Base-by-base conservation (phyloP, 2,329 filamentous ascomycete species). In the Aphanoascus verrucosus region DNA sequence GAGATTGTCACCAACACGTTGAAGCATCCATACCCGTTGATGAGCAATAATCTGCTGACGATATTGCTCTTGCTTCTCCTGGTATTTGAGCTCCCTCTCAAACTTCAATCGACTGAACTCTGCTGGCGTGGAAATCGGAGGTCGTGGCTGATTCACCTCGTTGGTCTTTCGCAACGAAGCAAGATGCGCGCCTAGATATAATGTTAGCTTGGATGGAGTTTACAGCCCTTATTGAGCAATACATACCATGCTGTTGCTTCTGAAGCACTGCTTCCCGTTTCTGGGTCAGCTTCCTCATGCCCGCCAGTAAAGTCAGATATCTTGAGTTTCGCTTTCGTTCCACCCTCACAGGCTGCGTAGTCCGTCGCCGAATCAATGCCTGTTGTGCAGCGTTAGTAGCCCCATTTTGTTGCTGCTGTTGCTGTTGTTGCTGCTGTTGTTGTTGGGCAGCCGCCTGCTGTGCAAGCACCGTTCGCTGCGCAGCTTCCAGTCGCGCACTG, bases 221-320 rank as follows among this genome's bases (percentile, higher is more conserved):
- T 7, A 40, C 15, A n/a, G 12, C 20, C 42, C 41, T n/a, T 9
- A 31, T 14, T n/a, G 28, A 31, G 38, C 23, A 28, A 58, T 17
- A 57, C 68, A 66, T 68, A 77, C 75, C 77, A 65, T 96, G 88
- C 64, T 91, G 86, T 65, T 93, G 87, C 73, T 97, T 97, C 65
- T 93, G 88, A 28, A 82, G 74, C 23, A 81, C 78, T 9, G 86
- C 85, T 70, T 98, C 93, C 23, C 91, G 82, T 71, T 96, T 97
- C 75, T 95, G 94, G 0, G 90, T 90, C 46, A 95, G 70, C 67
- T 97, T 98, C 41, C 90, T 82, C 88, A 97, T 96, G 2, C 87
- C 87, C 69, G 97, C 91, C 60, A 98, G 84, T 62, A 97, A 77
- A 44, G 86, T 86, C 54, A 97, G 74, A 64, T 96, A 88, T 64